Percentiles rank a stretch among this genome's conserved stretches.
Conservation (phyloP, 2,329 filamentous ascomycete genomes). For the Cladophialophora exuberans region DNA sequence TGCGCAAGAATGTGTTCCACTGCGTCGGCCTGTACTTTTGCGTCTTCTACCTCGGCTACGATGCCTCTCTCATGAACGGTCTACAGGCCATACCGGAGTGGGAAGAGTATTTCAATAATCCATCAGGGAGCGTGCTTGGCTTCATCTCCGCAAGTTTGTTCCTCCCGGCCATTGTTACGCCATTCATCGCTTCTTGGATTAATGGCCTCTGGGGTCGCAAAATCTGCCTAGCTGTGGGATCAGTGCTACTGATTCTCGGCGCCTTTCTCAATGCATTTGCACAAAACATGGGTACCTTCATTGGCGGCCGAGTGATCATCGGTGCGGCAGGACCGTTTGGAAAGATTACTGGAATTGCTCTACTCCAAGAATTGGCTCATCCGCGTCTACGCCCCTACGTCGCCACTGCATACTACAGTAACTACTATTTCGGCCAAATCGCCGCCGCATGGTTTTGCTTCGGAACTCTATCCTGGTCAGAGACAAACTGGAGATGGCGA, state of each 20-base stretch:
- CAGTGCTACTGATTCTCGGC: too few relatives aligned
- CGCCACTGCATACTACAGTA: conserved; percentile 57
- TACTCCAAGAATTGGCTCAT: conserved; percentile 50
- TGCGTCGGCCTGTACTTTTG: too few relatives aligned
- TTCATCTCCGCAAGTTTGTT: background rate
- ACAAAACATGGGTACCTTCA: background rate
- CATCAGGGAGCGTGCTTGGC: conserved; percentile 8
- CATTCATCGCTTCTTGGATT: conserved; percentile 30
- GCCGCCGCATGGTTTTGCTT: conserved; percentile 53
- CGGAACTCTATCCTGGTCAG: too few relatives aligned
- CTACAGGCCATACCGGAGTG: conserved; percentile 10
- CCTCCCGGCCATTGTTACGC: background rate
- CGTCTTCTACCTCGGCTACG: too few relatives aligned
- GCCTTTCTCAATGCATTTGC: background rate
- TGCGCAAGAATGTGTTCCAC: too few relatives aligned
- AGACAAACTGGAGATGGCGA: too few relatives aligned
- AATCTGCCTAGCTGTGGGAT: background rate
- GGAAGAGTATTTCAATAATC: conserved; percentile 25
- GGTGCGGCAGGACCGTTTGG: background rate
- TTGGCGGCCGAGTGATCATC: background rate
- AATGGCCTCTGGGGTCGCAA: background rate
- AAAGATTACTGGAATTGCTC: background rate
- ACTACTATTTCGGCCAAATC: conserved; percentile 56
- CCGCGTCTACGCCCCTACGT: conserved; percentile 52
- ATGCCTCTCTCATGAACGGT: conserved; percentile 19